phyloP scores from a whole-genome alignment of 139 green algal species.

The Volvox reticuliferus region DNA sequence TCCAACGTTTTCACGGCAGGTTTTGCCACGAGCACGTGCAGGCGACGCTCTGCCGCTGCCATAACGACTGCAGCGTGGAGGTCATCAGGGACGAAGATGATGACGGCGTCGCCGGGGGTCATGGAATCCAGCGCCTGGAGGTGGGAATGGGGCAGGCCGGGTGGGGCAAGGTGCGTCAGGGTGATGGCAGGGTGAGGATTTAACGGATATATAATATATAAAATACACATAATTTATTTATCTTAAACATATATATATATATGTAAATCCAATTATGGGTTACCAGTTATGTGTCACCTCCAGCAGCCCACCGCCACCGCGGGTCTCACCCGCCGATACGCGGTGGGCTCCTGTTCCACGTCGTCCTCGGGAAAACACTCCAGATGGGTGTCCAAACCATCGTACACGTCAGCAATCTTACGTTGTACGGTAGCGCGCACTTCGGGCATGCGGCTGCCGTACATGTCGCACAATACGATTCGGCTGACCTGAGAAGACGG shows the following conservation, averaged over 20 bases:
- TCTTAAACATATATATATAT: no score
- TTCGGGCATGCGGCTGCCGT: constrained; percentile 61
- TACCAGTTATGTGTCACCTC: no score
- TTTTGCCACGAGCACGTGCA: constrained; percentile 82
- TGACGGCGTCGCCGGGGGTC: constrained; percentile 65
- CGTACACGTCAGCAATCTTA: constrained; percentile 64
- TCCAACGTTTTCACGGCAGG: constrained; percentile 72
- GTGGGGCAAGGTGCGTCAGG: no score
- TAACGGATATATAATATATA: no score
- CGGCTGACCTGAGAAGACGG: constrained; percentile 46
- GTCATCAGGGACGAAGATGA: constrained; percentile 78
- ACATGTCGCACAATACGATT: constrained; percentile 64
- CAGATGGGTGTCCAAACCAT: constrained; percentile 58
- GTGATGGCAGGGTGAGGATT: no score
- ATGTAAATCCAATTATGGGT: no score
- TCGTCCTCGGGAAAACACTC: constrained; percentile 67
- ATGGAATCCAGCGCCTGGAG: constrained; percentile 56
- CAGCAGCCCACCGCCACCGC: no score
- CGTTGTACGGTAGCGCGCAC: constrained; percentile 58
- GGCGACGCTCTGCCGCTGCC: constrained; percentile 49
- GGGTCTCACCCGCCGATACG: constrained; percentile 52
- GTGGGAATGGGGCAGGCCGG: neutral
- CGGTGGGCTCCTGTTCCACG: constrained; percentile 62
- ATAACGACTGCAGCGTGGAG: constrained; percentile 65
- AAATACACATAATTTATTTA: no score